phyloP scores from a whole-genome alignment of 805 yeast species.

The Starmera amethionina region DNA sequence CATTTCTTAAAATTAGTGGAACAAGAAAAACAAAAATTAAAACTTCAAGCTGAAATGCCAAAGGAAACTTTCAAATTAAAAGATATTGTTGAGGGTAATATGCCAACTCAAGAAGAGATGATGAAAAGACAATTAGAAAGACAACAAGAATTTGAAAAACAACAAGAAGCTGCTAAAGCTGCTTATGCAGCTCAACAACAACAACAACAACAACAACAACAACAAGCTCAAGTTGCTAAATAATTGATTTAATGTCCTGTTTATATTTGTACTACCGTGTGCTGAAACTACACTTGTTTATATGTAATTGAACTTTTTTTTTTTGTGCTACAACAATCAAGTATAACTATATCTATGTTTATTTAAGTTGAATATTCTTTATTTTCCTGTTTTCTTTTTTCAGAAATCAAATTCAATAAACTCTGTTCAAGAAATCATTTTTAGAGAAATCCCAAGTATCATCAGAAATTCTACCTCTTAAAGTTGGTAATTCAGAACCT shows the following conservation, averaged over 20 bases:
- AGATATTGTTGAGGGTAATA: constrained; percentile 76
- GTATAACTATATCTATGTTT: not conserved
- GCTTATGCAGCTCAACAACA: not conserved
- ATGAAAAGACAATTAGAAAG: constrained; percentile 31
- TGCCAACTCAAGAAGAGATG: constrained; percentile 65
- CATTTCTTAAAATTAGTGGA: constrained; percentile 73
- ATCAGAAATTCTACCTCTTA: constrained; percentile 94
- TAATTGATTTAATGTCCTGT: not conserved
- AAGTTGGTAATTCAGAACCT: constrained; percentile 85
- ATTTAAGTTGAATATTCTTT: not conserved
- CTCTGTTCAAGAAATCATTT: constrained; percentile 31
- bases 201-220: not conserved
- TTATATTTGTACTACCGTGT: not conserved
- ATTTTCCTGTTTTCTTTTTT: not conserved
- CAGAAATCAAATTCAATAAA: constrained; percentile 9
- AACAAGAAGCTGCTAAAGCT: constrained; percentile 4
- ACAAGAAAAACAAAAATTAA: constrained; percentile 62
- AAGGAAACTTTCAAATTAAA: constrained; percentile 77
- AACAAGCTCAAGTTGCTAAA: not conserved
- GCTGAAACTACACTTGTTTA: not conserved
- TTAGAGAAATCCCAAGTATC: constrained; percentile 80
- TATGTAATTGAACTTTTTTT: not conserved
- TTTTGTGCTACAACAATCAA: not conserved
- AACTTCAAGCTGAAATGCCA: constrained; percentile 67
- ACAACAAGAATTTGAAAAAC: constrained; percentile 26